Evolutionary conservation across 495 filamentous ascomycete species (phyloP), one percentile per base, ranked within the genome.

Genomic region (Collariella sp.): DNA sequence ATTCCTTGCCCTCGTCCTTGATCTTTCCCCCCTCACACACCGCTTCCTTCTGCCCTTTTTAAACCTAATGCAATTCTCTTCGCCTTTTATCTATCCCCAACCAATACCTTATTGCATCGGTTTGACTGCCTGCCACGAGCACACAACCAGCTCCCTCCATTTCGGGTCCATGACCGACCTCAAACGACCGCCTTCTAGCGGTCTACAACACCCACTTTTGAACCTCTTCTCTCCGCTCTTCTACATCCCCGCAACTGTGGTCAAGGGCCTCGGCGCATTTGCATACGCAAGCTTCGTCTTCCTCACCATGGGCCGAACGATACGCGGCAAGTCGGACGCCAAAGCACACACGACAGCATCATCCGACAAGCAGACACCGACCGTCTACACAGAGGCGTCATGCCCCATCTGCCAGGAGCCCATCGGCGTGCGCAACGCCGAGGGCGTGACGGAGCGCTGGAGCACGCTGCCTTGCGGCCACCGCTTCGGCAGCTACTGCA

Each of bases 331-430:
- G 11, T 1, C 19, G 19, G 43, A 47, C 18, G n/a, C n/a, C 31
- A 53, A 46, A 12, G 13, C 9, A 2, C 19, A 18, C 16, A 29
- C n/a, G 13, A 22, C 16, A 2, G 23, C 41, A 2, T 18, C 41
- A 2, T 54, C 40, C 0, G 55, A 61, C 46, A 62, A 61, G 26
- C 41, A 54, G 15, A 2, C 9, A 0, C 12, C 43, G 10, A 43
- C 39, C 12, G 19, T 36, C 39, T 52, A 58, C 18, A 29, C 59
- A 9, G 49, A 60, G 38, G 67, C 65, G 15, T 43, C 55, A 33
- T 76, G 73, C 38, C 66, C 69, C 44, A 76, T 76, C 46, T 76
- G 73, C 62, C 66, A 71, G 47, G 71, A 76, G 41, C 59, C 62
- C 9, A 61, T 75, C 46, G 70, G 70, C 35, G 16, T 53, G 16